phyloP scores from a whole-genome alignment of 2,329 filamentous ascomycete species.

The Tolypocladium paradoxum region DNA sequence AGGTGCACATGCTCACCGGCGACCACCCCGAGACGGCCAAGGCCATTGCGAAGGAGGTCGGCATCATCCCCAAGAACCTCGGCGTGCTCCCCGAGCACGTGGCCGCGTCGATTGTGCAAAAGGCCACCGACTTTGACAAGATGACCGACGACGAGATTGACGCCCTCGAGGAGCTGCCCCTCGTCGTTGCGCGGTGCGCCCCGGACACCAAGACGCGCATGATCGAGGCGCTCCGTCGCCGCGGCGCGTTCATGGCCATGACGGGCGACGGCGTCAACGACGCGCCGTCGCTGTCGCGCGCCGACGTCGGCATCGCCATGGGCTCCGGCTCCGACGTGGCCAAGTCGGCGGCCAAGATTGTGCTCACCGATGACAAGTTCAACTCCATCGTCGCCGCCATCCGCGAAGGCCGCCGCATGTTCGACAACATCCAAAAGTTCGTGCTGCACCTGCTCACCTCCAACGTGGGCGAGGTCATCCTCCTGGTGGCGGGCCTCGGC shows the following conservation, averaged over 20 bases:
- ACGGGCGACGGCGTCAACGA: slow-evolving; percentile 86
- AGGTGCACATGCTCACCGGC: slow-evolving; percentile 76
- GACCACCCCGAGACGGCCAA: slow-evolving; percentile 71
- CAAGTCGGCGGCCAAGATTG: slow-evolving; percentile 72
- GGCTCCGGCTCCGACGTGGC: slow-evolving; percentile 80
- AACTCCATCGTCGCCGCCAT: slow-evolving; percentile 76
- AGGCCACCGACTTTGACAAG: slow-evolving; percentile 68
- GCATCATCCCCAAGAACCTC: slow-evolving; percentile 59
- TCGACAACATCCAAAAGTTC: slow-evolving; percentile 85
- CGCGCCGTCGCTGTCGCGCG: slow-evolving; percentile 66
- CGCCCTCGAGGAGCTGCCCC: slow-evolving; percentile 58
- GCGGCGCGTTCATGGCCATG: slow-evolving; percentile 71
- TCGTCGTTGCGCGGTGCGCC: slow-evolving; percentile 76
- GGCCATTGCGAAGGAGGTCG: slow-evolving; percentile 69
- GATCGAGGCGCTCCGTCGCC: slow-evolving; percentile 77
- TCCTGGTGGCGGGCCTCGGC: slow-evolving; percentile 68
- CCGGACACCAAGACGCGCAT: slow-evolving; percentile 83
- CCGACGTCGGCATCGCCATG: slow-evolving; percentile 86
- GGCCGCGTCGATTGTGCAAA: slow-evolving; percentile 61
- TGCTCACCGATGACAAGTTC: slow-evolving; percentile 81
- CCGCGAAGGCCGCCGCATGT: slow-evolving; percentile 73
- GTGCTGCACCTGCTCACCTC: slow-evolving; percentile 68
- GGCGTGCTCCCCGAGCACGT: slow-evolving; percentile 48
- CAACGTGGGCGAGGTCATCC: slow-evolving; percentile 76
- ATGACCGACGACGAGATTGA: slow-evolving; percentile 69